Conservation (phyloP, 331 rosid genomes). For the Quercus tomentella region DNA sequence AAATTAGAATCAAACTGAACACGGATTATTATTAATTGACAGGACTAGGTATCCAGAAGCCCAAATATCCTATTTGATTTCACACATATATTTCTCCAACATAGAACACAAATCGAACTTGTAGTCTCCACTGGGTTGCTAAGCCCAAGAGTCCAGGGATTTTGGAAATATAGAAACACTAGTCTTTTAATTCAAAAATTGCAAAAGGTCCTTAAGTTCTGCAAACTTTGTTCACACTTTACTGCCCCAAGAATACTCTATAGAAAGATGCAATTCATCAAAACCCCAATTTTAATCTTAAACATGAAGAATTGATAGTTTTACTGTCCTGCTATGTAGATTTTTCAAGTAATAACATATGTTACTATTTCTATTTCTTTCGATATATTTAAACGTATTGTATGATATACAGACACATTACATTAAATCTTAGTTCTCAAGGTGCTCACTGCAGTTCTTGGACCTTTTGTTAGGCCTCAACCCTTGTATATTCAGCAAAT, state of each 20-base stretch:
- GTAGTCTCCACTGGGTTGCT: background rate
- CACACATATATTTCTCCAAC: background rate
- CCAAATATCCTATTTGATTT: background rate
- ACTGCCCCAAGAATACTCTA: background rate
- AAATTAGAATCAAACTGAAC: background rate
- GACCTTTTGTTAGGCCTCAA: background rate
- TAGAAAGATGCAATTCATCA: background rate
- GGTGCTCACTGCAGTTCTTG: background rate
- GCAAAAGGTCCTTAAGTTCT: background rate
- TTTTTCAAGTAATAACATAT: background rate
- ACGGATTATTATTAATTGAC: background rate
- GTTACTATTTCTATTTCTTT: background rate
- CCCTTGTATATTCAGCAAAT: background rate
- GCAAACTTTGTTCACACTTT: background rate
- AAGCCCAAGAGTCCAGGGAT: background rate
- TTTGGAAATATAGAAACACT: background rate
- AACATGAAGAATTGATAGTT: background rate
- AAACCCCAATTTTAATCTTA: background rate
- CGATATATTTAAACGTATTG: background rate
- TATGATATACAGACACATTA: no score
- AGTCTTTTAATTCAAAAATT: background rate
- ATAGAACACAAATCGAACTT: background rate
- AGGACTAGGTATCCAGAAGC: background rate
- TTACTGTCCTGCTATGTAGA: background rate
- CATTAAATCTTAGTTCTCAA: background rate